Percentiles rank a stretch among this genome's conserved stretches.
phyloP scores from a whole-genome alignment of 441 rosid species.

The Iberis amara region DNA sequence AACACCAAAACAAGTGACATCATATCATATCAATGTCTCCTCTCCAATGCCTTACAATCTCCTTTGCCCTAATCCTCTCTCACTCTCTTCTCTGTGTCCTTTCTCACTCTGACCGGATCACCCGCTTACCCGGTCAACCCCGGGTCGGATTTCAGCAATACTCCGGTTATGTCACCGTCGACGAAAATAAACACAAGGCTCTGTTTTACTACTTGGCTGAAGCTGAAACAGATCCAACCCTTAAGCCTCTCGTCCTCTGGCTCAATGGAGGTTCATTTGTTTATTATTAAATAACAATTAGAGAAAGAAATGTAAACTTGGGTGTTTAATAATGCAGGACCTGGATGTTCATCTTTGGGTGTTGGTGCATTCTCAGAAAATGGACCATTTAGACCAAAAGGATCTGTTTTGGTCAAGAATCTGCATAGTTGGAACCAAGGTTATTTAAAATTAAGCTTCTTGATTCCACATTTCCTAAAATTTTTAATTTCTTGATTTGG shows the following conservation, averaged over 20 bases:
- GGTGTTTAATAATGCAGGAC: constrained; percentile 42
- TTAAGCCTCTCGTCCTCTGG: constrained; percentile 96
- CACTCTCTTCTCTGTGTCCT: background rate
- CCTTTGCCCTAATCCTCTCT: constrained; percentile 41
- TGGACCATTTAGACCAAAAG: constrained; percentile 93
- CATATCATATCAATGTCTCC: constrained; percentile 22
- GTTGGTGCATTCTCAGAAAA: constrained; percentile 95
- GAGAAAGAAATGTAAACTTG: too few species aligned
- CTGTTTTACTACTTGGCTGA: constrained; percentile 93
- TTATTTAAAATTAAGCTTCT: background rate
- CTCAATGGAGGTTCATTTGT: constrained; percentile 73
- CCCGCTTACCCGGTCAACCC: constrained; percentile 79
- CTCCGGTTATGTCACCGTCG: constrained; percentile 83
- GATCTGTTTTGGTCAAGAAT: constrained; percentile 58
- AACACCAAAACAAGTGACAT: constrained; percentile 6
- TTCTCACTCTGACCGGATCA: constrained; percentile 42
- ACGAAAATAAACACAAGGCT: constrained; percentile 56
- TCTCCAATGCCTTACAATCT: constrained; percentile 38
- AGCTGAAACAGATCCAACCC: constrained; percentile 60
- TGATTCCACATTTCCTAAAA: constrained; percentile 1
- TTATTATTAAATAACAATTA: too few species aligned
- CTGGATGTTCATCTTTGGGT: constrained; percentile 91
- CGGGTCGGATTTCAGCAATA: constrained; percentile 62
- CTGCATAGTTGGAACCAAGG: constrained; percentile 90
- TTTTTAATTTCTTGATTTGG: constrained; percentile 11